Conservation (phyloP, 169 alveolate species). For the Eimeria necatrix region DNA sequence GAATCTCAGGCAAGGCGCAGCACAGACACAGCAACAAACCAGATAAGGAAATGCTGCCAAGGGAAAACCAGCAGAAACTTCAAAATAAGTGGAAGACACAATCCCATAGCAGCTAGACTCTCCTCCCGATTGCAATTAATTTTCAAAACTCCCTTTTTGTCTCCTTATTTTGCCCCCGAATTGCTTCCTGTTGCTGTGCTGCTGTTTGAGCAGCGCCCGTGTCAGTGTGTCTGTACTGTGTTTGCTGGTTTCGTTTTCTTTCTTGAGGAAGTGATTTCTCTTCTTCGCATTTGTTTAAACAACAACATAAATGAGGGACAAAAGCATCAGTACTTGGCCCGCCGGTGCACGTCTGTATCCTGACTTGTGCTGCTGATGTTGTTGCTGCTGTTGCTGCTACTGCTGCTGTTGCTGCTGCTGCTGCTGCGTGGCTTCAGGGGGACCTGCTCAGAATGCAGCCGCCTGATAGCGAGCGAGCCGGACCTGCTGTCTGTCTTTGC, state of each 20-base stretch:
- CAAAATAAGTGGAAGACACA: no score
- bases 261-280: no score
- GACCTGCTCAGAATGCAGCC: conserved; percentile 40
- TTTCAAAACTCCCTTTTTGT: not conserved
- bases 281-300: no score
- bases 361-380: not conserved
- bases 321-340: no score
- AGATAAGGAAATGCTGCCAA: not conserved
- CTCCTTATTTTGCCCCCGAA: not conserved
- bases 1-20: conserved; percentile 38
- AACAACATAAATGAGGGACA: no score
- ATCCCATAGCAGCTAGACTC: not conserved
- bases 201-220: not conserved
- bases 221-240: no score
- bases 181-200: not conserved
- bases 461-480: conserved; percentile 22
- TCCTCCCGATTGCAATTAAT: not conserved
- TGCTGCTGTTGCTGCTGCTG: conserved; percentile 5
- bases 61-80: not conserved
- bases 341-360: not conserved
- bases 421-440: conserved; percentile 35
- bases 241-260: no score
- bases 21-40: not conserved
- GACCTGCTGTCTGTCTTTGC: conserved; percentile 48
- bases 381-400: not conserved